Evolutionary conservation across 1,139 yeast genomes (phyloP), one percentile per base, ranked within the genome.

Genomic region (Kluyveromyces sp.): DNA sequence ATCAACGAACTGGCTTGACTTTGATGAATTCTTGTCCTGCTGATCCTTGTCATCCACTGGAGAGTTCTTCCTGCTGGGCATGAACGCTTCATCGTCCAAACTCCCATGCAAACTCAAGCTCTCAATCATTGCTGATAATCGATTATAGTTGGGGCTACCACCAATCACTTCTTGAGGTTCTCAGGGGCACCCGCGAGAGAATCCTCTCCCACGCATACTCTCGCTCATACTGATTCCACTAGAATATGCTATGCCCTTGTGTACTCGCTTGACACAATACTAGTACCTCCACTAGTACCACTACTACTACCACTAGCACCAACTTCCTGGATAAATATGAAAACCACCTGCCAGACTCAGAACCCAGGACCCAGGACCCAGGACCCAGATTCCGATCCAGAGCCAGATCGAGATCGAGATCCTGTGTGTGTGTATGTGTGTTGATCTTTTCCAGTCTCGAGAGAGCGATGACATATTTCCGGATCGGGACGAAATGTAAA

Each of bases 91-190:
- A 7, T 35, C 43, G 15, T 41, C 43, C 27, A 35, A 35, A 26
- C 26, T 32, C 15, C 30, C 43, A 21, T 34, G 33, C 3, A 35
- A 15, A 21, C 33, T 41, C 6, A 34, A 41, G n/a, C 35, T 34
- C 34, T 41, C 43, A 29, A 41, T 41, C 43, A 41, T 41, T 3
- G 43, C 43, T 15, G 43, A 41, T 10, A 41, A 39, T 34, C 39
- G 34, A 3, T 41, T 33, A 27, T 41, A 41, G 25, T 41, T 41
- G 6, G 43, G 43, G 29, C 35, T 41, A 10, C 15, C 26, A n/a
- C 28, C 28, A 27, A 21, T 39, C 3, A 30, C 36, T 15, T 10
- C 29, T 33, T 30, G 29, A 10, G 10, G n/a, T 4, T 30, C 26
- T 15, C 21, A 15, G 21, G 21, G 21, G 21, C 21, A 15, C 21